A percentile compares a stretch with the other conserved stretches of the same genome.
These are phyloP conservation scores for Stentor roeselii DNA, from an alignment of 73 alveolate species.

Conservation along the genomic window DNA sequence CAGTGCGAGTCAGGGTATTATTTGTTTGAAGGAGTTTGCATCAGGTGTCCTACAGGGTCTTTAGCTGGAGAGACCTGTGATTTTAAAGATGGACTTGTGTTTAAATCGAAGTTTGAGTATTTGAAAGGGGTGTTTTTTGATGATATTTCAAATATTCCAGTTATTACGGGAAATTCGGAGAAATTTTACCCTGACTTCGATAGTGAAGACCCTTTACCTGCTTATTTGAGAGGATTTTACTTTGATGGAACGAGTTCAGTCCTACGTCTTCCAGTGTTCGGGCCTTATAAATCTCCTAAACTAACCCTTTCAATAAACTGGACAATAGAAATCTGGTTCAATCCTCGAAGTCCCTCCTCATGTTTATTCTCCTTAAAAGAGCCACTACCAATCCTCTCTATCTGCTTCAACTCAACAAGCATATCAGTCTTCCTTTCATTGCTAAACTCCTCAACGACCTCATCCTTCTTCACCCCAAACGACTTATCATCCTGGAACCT, in stretches of 20 bases:
- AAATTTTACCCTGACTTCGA: slow-evolving; percentile 2
- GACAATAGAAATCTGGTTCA: neutral
- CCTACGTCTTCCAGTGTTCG: neutral
- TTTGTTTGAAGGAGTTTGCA: neutral
- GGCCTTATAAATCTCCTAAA: neutral
- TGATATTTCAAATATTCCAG: neutral
- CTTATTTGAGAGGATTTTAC: slow-evolving; percentile 21
- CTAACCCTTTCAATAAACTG: neutral
- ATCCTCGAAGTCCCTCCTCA: no score
- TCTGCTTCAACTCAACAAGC: no score
- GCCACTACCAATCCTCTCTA: no score
- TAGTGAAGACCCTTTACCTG: neutral
- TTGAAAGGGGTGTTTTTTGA: neutral
- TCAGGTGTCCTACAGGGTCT: neutral
- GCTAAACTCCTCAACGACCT: no score
- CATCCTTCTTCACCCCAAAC: no score
- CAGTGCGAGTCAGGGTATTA: neutral
- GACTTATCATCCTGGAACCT: no score
- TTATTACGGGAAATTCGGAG: neutral
- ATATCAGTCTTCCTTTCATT: no score
- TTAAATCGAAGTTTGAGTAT: neutral
- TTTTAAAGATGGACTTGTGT: neutral
- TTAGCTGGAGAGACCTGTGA: neutral
- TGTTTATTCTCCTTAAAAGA: no score
- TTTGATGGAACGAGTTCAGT: slow-evolving; percentile 6